These are phyloP conservation scores for Candida sanyaensis DNA, from an alignment of 1,139 yeast species.

Conservation along the genomic window DNA sequence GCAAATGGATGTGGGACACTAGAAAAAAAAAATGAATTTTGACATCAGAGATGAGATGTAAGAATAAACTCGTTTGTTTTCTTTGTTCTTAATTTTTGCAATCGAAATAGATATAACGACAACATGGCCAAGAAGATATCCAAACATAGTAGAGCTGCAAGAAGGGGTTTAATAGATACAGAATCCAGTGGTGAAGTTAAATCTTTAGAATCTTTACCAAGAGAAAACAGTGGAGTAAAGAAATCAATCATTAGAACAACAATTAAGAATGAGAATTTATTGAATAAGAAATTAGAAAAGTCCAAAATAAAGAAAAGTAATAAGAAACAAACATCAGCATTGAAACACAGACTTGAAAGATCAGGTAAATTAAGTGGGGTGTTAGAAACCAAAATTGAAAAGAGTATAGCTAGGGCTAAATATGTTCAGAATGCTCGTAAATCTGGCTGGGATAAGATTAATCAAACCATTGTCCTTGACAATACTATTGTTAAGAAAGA, in stretches of 20 bases:
- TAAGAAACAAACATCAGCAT: constrained; percentile 34
- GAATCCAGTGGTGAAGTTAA: constrained; percentile 46
- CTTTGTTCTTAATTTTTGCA: background rate
- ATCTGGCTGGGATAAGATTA: constrained; percentile 73
- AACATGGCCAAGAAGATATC: constrained; percentile 36
- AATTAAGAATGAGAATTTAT: constrained; percentile 63
- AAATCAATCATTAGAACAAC: constrained; percentile 70
- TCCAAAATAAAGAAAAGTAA: constrained; percentile 35
- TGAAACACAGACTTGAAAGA: constrained; percentile 46
- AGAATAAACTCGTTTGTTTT: background rate
- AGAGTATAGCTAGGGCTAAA: constrained; percentile 63
- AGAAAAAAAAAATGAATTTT: background rate
- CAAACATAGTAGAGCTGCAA: constrained; percentile 75
- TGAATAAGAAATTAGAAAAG: constrained; percentile 55
- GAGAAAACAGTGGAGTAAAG: constrained; percentile 59
- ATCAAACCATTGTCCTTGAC: constrained; percentile 43
- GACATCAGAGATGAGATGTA: constrained; percentile 1
- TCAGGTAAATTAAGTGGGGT: constrained; percentile 57
- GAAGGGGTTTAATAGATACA: constrained; percentile 53
- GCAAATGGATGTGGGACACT: background rate
- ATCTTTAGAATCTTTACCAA: constrained; percentile 53
- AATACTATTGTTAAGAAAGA: constrained; percentile 17
- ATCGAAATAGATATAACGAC: background rate
- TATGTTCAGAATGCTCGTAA: constrained; percentile 63
- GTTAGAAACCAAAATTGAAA: constrained; percentile 60